Evolutionary conservation across 2,329 filamentous ascomycete genomes (phyloP), one percentile per base, ranked within the genome.

Genomic region (Epichloe festucae): DNA sequence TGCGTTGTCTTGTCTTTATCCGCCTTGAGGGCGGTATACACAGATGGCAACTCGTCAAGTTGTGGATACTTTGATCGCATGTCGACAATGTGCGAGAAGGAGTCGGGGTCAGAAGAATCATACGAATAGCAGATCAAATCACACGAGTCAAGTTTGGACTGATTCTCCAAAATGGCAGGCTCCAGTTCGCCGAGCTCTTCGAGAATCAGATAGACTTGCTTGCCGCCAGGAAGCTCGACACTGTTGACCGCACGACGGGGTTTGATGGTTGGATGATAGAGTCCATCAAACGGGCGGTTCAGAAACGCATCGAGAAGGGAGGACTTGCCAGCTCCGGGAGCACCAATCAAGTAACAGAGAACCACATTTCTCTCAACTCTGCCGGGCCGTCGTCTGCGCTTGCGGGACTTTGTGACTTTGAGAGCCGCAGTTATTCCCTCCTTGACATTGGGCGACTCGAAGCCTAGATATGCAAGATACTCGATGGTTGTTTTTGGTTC

Each of bases 1-100:
- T 98, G 93, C n/a, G 89, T 96, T 3, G 91, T 94, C 67, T 95
- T 95, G 67, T 98, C 93, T 58, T 86, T 82, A 67, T 98, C 93
- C 3, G 93, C 93, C 68, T 98, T 98, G 53, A 97, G 74, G 0
- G 91, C 93, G 1, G 89, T 88, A 65, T 95, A 98, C 7, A 98
- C 84, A 8, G 88, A 85, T 0, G 93, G 93, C 31, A 98, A 73
- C n/a, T 88, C 83, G 64, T 95, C 87, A 2, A 98, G 77, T 51
- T 93, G 85, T 0, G 89, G 82, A 58, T 91, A 86, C 60, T 84
- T 86, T 51, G 80, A 77, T 43, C 90, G 83, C 47, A 96, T 74
- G 17, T 86, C 79, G 39, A 91, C 86, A 50, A 98, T 89, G 63
- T 97, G 90, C 1, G 86, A 82, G 67, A 98, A 98, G 4, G 89